phyloP scores from a whole-genome alignment of 2,329 filamentous ascomycete genomes.

The Beauveria australis region DNA sequence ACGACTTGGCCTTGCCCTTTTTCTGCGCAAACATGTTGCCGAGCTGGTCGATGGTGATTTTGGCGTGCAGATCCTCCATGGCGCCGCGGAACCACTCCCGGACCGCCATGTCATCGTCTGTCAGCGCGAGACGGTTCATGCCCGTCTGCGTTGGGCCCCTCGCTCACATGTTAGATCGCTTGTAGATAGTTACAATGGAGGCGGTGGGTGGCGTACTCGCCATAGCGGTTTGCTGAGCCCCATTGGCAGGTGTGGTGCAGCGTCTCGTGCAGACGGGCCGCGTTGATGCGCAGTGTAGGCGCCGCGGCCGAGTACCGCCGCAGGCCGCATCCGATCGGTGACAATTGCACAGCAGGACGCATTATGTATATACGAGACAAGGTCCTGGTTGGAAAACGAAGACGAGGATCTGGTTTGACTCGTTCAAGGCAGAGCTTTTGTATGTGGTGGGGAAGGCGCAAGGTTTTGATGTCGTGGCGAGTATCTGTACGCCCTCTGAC shows the following conservation, averaged over 20 bases:
- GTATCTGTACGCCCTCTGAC: background rate
- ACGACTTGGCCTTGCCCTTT: constrained; percentile 48
- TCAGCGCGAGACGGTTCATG: constrained; percentile 70
- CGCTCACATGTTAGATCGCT: background rate
- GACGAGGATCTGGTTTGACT: background rate
- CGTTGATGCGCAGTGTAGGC: constrained; percentile 18
- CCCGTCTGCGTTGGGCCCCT: constrained; percentile 50
- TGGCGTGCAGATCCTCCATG: constrained; percentile 56
- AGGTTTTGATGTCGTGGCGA: background rate
- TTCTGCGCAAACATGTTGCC: constrained; percentile 72
- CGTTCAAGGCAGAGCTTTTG: background rate
- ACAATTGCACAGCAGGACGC: background rate
- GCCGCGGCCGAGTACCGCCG: background rate
- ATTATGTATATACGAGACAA: background rate
- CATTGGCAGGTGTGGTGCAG: constrained; percentile 27
- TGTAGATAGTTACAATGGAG: constrained; percentile 12
- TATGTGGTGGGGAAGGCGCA: background rate
- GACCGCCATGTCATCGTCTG: constrained; percentile 64
- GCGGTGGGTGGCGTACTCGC: constrained; percentile 17
- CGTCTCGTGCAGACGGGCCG: constrained; percentile 21
- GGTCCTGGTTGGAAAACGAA: too few species aligned
- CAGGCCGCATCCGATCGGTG: background rate
- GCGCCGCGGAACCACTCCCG: constrained; percentile 70
- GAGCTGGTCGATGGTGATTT: constrained; percentile 64
- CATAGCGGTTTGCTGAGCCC: constrained; percentile 22